Percentiles rank a stretch among this genome's conserved stretches.
Conservation (phyloP, 441 rosid species). For the Populus hybrid region DNA sequence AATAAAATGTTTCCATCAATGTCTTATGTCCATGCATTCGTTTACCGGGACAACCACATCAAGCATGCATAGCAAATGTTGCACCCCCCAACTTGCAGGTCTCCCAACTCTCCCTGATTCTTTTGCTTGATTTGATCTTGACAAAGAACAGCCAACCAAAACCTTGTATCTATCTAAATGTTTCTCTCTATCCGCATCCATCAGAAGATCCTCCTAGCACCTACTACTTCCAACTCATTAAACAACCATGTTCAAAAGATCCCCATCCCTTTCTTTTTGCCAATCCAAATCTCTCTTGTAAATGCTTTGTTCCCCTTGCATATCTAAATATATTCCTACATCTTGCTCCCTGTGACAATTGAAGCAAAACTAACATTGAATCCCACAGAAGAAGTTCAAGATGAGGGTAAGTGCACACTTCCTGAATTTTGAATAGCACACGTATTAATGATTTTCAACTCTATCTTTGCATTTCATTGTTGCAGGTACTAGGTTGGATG, state of each 20-base stretch:
- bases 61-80: slow-evolving; percentile 17
- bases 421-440: slow-evolving; percentile 24
- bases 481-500: slow-evolving; percentile 88
- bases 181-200: slow-evolving; percentile 36
- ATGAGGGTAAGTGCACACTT: slow-evolving; percentile 65
- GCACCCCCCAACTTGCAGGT: slow-evolving; percentile 26
- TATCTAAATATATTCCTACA: slow-evolving; percentile 23
- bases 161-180: slow-evolving; percentile 69
- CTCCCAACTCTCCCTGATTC: slow-evolving; percentile 41
- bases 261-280: slow-evolving; percentile 22
- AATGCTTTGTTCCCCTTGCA: slow-evolving; percentile 26
- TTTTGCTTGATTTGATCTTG: slow-evolving; percentile 60
- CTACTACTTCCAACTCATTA: slow-evolving; percentile 34
- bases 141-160: slow-evolving; percentile 66
- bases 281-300: slow-evolving; percentile 30
- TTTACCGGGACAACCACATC: not conserved
- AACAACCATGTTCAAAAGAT: slow-evolving; percentile 23
- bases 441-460: slow-evolving; percentile 25
- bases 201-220: slow-evolving; percentile 41
- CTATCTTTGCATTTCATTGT: slow-evolving; percentile 33
- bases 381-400: slow-evolving; percentile 30
- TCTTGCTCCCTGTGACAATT: slow-evolving; percentile 30
- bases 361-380: slow-evolving; percentile 32
- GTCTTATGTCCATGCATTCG: slow-evolving; percentile 11
- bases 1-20: not conserved